These are phyloP conservation scores for Cydonia oblonga DNA, from an alignment of 331 rosid species.

Conservation along the genomic window DNA sequence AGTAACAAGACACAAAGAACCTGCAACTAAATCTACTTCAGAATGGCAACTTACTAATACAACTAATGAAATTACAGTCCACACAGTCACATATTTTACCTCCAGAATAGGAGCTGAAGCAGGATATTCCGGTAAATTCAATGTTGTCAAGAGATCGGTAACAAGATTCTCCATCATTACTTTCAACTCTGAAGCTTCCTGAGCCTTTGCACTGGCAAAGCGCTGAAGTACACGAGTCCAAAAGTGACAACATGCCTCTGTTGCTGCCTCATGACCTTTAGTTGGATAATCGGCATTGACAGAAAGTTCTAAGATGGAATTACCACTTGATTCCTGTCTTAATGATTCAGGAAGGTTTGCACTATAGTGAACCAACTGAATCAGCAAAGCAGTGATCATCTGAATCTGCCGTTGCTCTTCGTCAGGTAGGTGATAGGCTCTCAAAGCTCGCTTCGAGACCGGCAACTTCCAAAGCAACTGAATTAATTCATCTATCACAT, in stretches of 20 bases:
- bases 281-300: slow-evolving; percentile 51
- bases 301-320: slow-evolving; percentile 67
- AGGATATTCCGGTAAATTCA: slow-evolving; percentile 93
- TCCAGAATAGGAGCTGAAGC: slow-evolving; percentile 86
- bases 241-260: slow-evolving; percentile 73
- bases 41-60: slow-evolving; percentile 15
- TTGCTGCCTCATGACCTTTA: slow-evolving; percentile 65
- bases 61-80: slow-evolving; percentile 5
- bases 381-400: slow-evolving; percentile 87
- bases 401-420: slow-evolving; percentile 98
- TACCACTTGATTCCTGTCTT: slow-evolving; percentile 59
- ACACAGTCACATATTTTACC: slow-evolving; percentile 31
- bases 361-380: slow-evolving; percentile 85
- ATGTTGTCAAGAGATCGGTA: slow-evolving; percentile 69
- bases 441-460: slow-evolving; percentile 73
- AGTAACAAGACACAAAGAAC: slow-evolving; percentile 82
- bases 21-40: slow-evolving; percentile 45
- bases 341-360: slow-evolving; percentile 82
- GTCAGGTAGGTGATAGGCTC: slow-evolving; percentile 79
- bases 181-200: slow-evolving; percentile 87
- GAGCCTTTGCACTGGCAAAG: slow-evolving; percentile 66
- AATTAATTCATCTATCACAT: slow-evolving; percentile 88
- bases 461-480: slow-evolving; percentile 88
- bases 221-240: slow-evolving; percentile 95
- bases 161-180: slow-evolving; percentile 87